These are phyloP conservation scores for Chrysoporthe deuterocubensis DNA, from an alignment of 2,329 filamentous ascomycete species.

Conservation along the genomic window DNA sequence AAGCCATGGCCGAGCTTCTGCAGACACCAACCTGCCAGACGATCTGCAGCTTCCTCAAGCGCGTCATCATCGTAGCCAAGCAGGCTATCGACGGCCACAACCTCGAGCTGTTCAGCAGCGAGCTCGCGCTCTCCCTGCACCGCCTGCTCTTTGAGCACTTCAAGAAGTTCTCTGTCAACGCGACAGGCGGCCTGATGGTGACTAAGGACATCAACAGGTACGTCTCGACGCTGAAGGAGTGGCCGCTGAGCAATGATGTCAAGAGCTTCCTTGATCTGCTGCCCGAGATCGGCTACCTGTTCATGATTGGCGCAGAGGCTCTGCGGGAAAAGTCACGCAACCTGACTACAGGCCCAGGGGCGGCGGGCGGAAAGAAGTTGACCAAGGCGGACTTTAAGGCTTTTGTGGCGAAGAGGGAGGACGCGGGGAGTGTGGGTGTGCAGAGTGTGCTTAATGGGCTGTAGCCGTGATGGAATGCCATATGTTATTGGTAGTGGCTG, in stretches of 20 bases:
- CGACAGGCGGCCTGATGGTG: constrained; percentile 91
- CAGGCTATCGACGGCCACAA: constrained; percentile 83
- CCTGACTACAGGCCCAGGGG: constrained; percentile 47
- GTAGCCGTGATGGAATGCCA: constrained; percentile 33
- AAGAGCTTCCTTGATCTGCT: constrained; percentile 78
- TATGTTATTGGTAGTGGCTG: background rate
- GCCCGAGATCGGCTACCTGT: constrained; percentile 91
- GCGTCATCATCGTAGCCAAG: constrained; percentile 64
- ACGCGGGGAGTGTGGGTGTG: constrained; percentile 78
- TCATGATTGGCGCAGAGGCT: constrained; percentile 87
- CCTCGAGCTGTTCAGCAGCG: constrained; percentile 78
- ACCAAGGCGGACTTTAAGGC: constrained; percentile 75
- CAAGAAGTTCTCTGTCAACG: constrained; percentile 91
- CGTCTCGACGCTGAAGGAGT: constrained; percentile 80
- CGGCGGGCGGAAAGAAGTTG: constrained; percentile 55
- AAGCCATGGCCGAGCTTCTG: constrained; percentile 67
- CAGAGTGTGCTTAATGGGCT: constrained; percentile 78
- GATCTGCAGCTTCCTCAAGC: constrained; percentile 79
- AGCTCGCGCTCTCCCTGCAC: constrained; percentile 80
- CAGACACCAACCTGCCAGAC: constrained; percentile 85
- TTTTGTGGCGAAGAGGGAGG: constrained; percentile 84
- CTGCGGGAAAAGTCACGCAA: constrained; percentile 71
- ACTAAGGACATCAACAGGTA: constrained; percentile 97
- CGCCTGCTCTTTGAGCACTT: constrained; percentile 87
- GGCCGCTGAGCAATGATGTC: constrained; percentile 73